Base-by-base conservation (phyloP, 208 protist species). In the Crithidia sp. region DNA sequence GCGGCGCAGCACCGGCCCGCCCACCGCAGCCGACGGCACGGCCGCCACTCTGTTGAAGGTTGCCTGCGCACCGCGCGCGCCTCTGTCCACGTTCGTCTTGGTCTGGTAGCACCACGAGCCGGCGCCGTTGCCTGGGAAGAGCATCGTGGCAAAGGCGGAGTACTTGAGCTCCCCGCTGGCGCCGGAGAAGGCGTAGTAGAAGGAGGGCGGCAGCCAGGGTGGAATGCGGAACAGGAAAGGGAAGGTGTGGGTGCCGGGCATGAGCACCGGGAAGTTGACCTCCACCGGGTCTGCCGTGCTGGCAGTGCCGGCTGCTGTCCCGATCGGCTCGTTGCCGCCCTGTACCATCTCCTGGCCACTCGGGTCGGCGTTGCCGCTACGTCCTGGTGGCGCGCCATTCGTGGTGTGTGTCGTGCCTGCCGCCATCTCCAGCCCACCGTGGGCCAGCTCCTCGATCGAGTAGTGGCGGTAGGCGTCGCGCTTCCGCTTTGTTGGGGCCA, bases 131-230 rank as follows among this genome's bases (percentile, higher is more conserved):
- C 58, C 61, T 12, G 73, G 76, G 45, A 88, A 77, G 19, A 83
- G 71, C 56, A 90, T 44, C 28, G 74, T 76, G 47, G 77, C 86
- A 49, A 43, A 61, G 36, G 83, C 83, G 10, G 63, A 64, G 76
- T 90, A 90, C 57, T 74, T 39, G 12, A 88, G 84, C 40, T 79
- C 68, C 3, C 86, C 86, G 17, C 49, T 76, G 7, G 86, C 82
- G 49, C 75, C 72, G 7, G 16, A 43, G 44, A 79, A 77, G 16
- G 65, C 56, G 74, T 87, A 90, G 77, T 88, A 90, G 37, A 88
- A 80, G n/a, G 86, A 90, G 10, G 86, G 86, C 45, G 86, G 86
- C 62, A 88, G 73, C 83, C 86, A 90, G 40, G 86, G 83, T 7
- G 86, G 86, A 7, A 90, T 74, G 52, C 79, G 83, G 56, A 90